Evolutionary conservation across 345 rosid genomes (phyloP).

Genomic region (Lepidium africanum): DNA sequence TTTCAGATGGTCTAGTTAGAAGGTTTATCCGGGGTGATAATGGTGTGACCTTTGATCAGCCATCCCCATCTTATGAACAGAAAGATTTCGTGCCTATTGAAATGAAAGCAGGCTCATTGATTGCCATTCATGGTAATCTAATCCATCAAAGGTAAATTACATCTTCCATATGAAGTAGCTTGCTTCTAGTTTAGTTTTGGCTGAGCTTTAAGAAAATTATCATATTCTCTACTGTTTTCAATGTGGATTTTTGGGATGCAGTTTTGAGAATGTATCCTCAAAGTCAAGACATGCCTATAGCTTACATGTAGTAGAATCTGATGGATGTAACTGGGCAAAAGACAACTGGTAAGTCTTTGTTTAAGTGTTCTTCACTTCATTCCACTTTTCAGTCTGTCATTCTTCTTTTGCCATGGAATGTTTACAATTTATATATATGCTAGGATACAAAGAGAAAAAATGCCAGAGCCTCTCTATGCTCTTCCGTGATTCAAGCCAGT

Average conservation of each 20-base stretch:
- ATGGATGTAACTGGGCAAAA: conserved; percentile 80
- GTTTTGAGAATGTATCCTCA: conserved; percentile 74
- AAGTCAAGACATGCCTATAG: conserved; percentile 95
- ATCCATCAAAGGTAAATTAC: conserved; percentile 75
- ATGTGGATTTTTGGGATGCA: conserved; percentile 16
- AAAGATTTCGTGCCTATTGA: conserved; percentile 81
- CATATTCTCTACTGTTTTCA: background rate
- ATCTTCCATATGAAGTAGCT: background rate
- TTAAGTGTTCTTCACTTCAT: background rate
- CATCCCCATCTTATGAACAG: conserved; percentile 69
- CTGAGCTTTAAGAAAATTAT: background rate
- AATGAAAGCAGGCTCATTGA: conserved; percentile 89
- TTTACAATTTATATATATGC: conserved; percentile 5
- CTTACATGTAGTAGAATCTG: conserved; percentile 86
- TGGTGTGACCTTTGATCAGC: conserved; percentile 69
- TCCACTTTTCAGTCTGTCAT: background rate
- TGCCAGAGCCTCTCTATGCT: conserved; percentile 68
- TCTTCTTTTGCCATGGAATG: background rate
- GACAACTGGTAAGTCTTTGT: conserved; percentile 60
- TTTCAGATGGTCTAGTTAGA: conserved; percentile 85
- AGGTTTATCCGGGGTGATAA: conserved; percentile 71
- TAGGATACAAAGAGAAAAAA: conserved; percentile 72
- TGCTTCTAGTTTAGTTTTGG: background rate
- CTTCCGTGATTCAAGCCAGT: conserved; percentile 33
- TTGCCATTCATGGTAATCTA: conserved; percentile 83